These are phyloP conservation scores for Boletus vermiculosoides DNA, from an alignment of 768 basidiomycete species.

Conservation along the genomic window DNA sequence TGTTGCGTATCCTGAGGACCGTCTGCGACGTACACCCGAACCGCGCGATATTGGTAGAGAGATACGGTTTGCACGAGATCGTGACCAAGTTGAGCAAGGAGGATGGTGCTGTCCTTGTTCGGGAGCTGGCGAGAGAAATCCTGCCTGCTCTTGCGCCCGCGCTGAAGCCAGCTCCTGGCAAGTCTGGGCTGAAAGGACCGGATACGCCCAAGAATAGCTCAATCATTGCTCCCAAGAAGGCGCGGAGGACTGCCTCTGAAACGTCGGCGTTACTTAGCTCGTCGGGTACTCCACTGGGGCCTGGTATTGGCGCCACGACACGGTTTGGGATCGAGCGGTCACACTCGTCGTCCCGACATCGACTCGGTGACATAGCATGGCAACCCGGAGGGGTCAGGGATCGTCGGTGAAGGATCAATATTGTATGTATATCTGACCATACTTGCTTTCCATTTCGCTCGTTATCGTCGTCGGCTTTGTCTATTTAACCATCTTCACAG, in stretches of 20 bases:
- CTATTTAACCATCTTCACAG: slow-evolving; percentile 20
- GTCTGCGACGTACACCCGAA: slow-evolving; percentile 92
- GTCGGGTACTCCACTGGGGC: slow-evolving; percentile 21
- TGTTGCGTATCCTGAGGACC: slow-evolving; percentile 79
- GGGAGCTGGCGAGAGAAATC: slow-evolving; percentile 86
- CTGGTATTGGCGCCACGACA: slow-evolving; percentile 13
- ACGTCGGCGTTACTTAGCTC: slow-evolving; percentile 40
- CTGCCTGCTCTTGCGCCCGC: slow-evolving; percentile 74
- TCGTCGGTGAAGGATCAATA: slow-evolving; percentile 22
- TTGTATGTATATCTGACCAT: slow-evolving; percentile 8
- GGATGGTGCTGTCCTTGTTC: slow-evolving; percentile 88
- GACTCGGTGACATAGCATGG: slow-evolving; percentile 66
- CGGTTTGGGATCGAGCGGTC: slow-evolving; percentile 37
- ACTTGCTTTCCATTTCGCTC: slow-evolving; percentile 18
- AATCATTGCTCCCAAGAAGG: slow-evolving; percentile 59
- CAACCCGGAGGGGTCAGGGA: slow-evolving; percentile 27
- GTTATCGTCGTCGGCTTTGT: slow-evolving; percentile 11
- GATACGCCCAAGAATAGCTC: slow-evolving; percentile 39
- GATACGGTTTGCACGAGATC: slow-evolving; percentile 76
- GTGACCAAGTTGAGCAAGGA: slow-evolving; percentile 78
- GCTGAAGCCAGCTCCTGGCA: slow-evolving; percentile 50
- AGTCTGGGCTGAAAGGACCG: slow-evolving; percentile 29
- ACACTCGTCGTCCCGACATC: slow-evolving; percentile 46
- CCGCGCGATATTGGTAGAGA: slow-evolving; percentile 74
- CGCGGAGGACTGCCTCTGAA: slow-evolving; percentile 71